A percentile compares a stretch with the other conserved stretches of the same genome.
Conservation (phyloP, 2,329 filamentous ascomycete species). For the Paraphoma chrysanthemicola region DNA sequence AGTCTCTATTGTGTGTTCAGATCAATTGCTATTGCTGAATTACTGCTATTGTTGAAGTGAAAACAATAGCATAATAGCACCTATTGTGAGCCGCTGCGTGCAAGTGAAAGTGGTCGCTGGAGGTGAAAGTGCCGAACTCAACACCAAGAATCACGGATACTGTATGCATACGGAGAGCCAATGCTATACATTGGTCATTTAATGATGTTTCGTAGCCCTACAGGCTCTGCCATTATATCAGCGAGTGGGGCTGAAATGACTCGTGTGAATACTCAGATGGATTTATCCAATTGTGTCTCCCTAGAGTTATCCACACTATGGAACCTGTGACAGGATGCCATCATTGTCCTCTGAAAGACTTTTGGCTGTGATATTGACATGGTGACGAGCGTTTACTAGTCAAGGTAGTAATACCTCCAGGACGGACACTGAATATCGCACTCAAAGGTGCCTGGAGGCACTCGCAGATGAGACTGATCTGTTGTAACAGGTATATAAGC, state of each 20-base stretch:
- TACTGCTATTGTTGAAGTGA: not conserved
- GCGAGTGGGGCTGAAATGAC: too few species aligned
- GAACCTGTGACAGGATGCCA: too few species aligned
- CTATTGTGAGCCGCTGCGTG: not conserved
- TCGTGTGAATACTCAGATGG: too few species aligned
- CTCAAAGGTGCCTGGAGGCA: not conserved
- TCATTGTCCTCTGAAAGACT: too few species aligned
- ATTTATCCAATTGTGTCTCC: too few species aligned
- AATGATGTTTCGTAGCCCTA: too few species aligned
- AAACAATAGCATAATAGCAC: not conserved
- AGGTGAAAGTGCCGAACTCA: not conserved
- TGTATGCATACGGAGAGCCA: not conserved
- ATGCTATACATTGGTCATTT: too few species aligned
- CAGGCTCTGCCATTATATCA: too few species aligned
- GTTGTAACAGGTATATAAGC: not conserved
- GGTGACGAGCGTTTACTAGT: not conserved
- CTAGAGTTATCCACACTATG: too few species aligned
- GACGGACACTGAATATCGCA: not conserved
- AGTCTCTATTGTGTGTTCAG: not conserved
- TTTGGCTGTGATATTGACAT: not conserved
- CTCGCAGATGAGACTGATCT: not conserved
- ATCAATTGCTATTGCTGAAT: not conserved
- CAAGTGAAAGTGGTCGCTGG: not conserved
- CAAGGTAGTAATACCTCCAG: not conserved
- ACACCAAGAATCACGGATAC: not conserved